These are phyloP conservation scores for Periconia sp. DNA, from an alignment of 2,329 filamentous ascomycete species.

Conservation along the genomic window DNA sequence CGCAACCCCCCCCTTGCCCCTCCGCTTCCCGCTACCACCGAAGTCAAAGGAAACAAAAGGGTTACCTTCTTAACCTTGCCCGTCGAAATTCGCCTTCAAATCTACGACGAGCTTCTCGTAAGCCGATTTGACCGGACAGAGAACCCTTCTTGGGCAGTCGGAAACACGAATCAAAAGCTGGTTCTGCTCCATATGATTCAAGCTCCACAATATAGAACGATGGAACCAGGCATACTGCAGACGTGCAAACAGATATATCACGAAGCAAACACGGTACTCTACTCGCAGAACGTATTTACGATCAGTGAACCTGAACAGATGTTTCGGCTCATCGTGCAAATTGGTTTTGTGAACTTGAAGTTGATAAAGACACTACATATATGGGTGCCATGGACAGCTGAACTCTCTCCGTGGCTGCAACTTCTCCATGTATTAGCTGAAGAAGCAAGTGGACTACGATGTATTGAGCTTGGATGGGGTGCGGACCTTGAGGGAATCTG, in stretches of 20 bases:
- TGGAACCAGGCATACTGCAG: conserved; percentile 9
- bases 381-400: conserved; percentile 3
- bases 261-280: conserved; percentile 5
- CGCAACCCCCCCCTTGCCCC: not conserved
- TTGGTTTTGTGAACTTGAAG: conserved; percentile 4
- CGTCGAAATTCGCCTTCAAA: conserved; percentile 8
- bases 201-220: conserved; percentile 4
- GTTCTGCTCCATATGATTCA: conserved; percentile 6
- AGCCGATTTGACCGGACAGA: conserved; percentile 4
- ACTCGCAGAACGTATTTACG: conserved; percentile 4
- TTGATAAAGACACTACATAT: conserved; percentile 9
- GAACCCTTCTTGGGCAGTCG: conserved; percentile 5
- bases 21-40: conserved; percentile 1
- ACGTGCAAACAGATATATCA: conserved; percentile 10
- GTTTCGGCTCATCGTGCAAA: conserved; percentile 4
- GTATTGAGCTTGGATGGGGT: conserved; percentile 2
- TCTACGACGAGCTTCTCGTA: conserved; percentile 9
- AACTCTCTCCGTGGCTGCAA: conserved; percentile 3
- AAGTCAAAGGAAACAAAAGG: conserved; percentile 5
- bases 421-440: conserved; percentile 4
- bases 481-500: not conserved
- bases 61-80: conserved; percentile 9
- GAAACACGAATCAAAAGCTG: conserved; percentile 5
- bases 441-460: conserved; percentile 3
- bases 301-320: conserved; percentile 1